phyloP scores from a whole-genome alignment of 257 asterid genomes.

The Avicennia marina region DNA sequence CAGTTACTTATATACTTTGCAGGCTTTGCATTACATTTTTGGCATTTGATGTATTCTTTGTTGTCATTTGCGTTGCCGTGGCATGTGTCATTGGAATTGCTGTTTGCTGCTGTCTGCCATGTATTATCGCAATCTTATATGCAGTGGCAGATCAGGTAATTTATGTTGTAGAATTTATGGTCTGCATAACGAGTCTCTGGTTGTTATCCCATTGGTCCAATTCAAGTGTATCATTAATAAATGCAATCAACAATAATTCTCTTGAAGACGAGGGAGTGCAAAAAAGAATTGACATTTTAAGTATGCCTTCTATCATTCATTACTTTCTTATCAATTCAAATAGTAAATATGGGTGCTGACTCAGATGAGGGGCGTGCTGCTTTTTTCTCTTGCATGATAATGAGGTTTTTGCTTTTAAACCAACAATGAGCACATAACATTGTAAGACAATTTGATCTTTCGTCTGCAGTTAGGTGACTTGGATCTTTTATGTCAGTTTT shows the following conservation, averaged over 20 bases:
- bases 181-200: background rate
- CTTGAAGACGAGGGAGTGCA: too few species aligned
- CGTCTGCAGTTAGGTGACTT: background rate
- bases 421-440: too few species aligned
- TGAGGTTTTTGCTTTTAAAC: too few species aligned
- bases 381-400: too few species aligned
- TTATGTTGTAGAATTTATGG: background rate
- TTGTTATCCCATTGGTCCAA: too few species aligned
- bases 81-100: conserved; percentile 94
- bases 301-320: too few species aligned
- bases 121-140: conserved; percentile 89
- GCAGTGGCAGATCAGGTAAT: conserved; percentile 97
- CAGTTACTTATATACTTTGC: conserved; percentile 26
- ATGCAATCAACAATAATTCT: too few species aligned
- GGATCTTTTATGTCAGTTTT: background rate
- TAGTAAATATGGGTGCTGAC: too few species aligned
- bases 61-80: conserved; percentile 92
- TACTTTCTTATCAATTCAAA: too few species aligned
- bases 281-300: too few species aligned
- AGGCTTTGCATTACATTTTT: conserved; percentile 96
- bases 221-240: background rate
- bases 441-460: too few species aligned
- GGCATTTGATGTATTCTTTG: conserved; percentile 97
- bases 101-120: conserved; percentile 98
- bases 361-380: too few species aligned